Base-by-base conservation (phyloP, 306 rosid genomes). In the Fragaria ananassa region DNA sequence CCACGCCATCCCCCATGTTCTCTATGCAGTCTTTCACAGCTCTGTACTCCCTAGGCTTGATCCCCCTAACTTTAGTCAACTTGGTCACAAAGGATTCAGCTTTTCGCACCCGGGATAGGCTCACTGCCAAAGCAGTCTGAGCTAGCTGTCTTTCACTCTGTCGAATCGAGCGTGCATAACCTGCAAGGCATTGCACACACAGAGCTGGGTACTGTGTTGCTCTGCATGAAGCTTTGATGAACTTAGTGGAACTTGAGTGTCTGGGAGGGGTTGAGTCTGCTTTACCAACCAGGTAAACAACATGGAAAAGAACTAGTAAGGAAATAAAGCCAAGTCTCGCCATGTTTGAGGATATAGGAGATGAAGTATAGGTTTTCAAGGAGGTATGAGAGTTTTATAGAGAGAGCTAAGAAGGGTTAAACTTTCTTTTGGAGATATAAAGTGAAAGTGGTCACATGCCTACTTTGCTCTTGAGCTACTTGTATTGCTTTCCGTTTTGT, bases 11-110 rank as follows among this genome's bases (percentile, higher is more conserved):
- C 19, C 87, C 89, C 73, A 90, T 78, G 87, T 80, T 93, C 68
- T 93, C 94, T 71, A 89, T 88, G 85, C 97, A 93, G 84, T 90
- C 97, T 64, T 82, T 85, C 17, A 90, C 86, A 1, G 91, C 94
- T 45, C 64, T 73, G 81, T 78, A 80, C 83, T 89, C 94, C 49
- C 84, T 81, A 10, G 61, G 75, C 74, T 80, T 90, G 13, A 86
- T 68, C 44, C 86, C 88, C 31, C 72, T 78, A 3, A 72, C 79
- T 68, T 80, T 85, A 2, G 83, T 77, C 45, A 87, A 65, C 71
- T 84, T 89, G 74, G 79, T 71, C 78, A 93, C 90, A 29, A 79
- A 89, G 6, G 83, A 78, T 12, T 84, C 42, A 0, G 88, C 83
- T 6, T 86, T 81, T 1, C 89, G 77, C 4, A 84, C 89, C 80